Base-by-base conservation (phyloP, 306 rosid species). In the Rosa chinensis region DNA sequence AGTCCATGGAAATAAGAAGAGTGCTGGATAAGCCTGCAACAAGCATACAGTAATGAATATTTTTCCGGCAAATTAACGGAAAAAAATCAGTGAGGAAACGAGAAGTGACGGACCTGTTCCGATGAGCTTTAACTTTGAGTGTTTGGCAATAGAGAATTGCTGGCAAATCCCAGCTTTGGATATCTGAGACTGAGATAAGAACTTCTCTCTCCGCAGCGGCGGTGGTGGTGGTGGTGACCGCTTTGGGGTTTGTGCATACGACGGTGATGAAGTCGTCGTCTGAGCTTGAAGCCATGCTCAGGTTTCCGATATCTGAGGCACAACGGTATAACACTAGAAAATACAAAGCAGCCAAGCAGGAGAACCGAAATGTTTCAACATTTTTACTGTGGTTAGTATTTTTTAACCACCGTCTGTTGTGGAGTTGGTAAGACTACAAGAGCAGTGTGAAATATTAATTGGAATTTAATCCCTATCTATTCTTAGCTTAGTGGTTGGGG, bases 1-100 rank as follows among this genome's bases (percentile, higher is more conserved):
- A 91, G 93, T 62, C 98, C 88, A 52, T 82, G 85, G 79, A 93
- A 93, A 76, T 91, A 91, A 17, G 90, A 75, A 32, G 90, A 89
- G 78, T 82, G 86, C 39, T 91, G 85, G 28, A 88, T 47, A 52
- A 91, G 93, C 80, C 97, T 93, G 92, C 59, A 0, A 62, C 53
- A 0, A 62, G 17, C n/a, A 67, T 13, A 44, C 5, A 74, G 43
- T 5, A 20, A 63, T 17, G 6, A 66, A 37, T 21, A 44, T 32
- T 82, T 82, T 82, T 56, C 48, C 42, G 56, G 59, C 64, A 48
- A 84, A 72, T 66, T 52, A 80, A 79, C 37, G 16, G 70, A 32
- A n/a, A 61, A 39, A 20, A 61, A 39, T 8, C 14, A 43, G n/a
- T 18, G 21, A 39, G 45, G 63, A 81, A 43, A 3, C 6, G 59